These are phyloP conservation scores for Diaporthe eres DNA, from an alignment of 2,329 filamentous ascomycete genomes.

Conservation along the genomic window DNA sequence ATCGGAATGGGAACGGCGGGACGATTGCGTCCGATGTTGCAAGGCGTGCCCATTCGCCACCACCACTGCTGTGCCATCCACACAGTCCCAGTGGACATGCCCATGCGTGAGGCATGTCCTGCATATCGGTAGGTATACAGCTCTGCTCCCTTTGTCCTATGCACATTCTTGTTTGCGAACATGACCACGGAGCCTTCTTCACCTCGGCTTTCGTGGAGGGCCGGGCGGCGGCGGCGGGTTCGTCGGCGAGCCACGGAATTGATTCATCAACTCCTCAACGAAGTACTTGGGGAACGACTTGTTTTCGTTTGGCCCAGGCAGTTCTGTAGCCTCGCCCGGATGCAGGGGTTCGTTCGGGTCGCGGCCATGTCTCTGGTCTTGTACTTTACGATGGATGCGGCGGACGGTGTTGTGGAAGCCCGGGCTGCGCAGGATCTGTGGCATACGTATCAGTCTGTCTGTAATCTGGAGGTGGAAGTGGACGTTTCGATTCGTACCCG, in stretches of 20 bases:
- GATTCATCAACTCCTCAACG: conserved; percentile 65
- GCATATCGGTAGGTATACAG: accelerated
- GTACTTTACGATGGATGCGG: conserved; percentile 64
- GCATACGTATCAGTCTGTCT: conserved; percentile 13
- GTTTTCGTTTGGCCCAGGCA: conserved; percentile 46
- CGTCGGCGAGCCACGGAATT: conserved; percentile 61
- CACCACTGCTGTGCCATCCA: background rate
- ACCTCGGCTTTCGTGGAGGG: conserved; percentile 36
- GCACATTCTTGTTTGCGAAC: background rate
- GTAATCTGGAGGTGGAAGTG: accelerated
- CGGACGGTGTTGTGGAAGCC: conserved; percentile 67
- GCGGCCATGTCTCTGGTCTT: conserved; percentile 64
- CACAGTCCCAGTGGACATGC: accelerated
- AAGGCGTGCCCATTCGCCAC: background rate
- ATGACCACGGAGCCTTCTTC: background rate
- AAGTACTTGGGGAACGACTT: conserved; percentile 62
- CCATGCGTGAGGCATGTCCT: background rate
- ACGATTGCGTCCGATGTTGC: background rate
- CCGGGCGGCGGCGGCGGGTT: conserved; percentile 49
- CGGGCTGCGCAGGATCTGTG: conserved; percentile 64
- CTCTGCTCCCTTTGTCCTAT: background rate
- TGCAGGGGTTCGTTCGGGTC: conserved; percentile 65
- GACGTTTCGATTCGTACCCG: conserved; percentile 36
- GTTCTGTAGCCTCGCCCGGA: conserved; percentile 65
- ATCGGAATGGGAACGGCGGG: background rate